These are phyloP conservation scores for Stagonosporopsis cucurbitacearum DNA, from an alignment of 2,329 filamentous ascomycete genomes.

Conservation along the genomic window DNA sequence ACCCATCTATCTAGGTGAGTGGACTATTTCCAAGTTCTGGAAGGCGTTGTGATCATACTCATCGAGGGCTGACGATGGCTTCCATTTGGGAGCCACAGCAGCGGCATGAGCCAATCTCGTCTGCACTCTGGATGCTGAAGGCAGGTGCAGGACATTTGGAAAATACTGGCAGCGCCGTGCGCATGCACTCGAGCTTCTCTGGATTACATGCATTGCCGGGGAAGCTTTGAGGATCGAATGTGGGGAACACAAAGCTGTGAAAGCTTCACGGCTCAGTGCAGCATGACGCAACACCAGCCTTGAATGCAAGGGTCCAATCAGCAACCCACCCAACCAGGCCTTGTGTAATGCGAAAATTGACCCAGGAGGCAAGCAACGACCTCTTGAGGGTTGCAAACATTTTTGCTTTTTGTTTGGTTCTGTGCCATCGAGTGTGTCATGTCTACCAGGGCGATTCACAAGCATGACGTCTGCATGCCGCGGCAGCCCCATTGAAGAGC, in stretches of 20 bases:
- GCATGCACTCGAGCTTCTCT: conserved; percentile 11
- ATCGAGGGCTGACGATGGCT: conserved; percentile 65
- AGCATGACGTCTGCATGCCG: conserved; percentile 14
- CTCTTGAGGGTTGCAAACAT: not conserved
- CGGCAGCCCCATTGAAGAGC: conserved; percentile 10
- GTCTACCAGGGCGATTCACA: conserved; percentile 7
- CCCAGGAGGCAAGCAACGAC: not conserved
- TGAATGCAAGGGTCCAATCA: conserved; percentile 5
- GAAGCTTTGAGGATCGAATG: conserved; percentile 24
- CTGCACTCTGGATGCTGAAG: not conserved
- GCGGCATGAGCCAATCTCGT: conserved; percentile 32
- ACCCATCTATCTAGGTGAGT: conserved; percentile 73
- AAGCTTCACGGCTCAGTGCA: conserved; percentile 17
- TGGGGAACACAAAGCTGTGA: conserved; percentile 21
- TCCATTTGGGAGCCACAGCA: conserved; percentile 60
- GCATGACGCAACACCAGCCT: conserved; percentile 12
- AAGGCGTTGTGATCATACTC: conserved; percentile 54
- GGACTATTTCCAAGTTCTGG: not conserved
- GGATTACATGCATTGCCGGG: conserved; percentile 26
- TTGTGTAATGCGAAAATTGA: not conserved
- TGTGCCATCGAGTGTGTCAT: not conserved
- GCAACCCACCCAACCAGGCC: conserved; percentile 3
- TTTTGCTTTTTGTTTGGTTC: conserved; percentile 1
- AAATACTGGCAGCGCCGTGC: conserved; percentile 5
- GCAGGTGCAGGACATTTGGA: conserved; percentile 19